Base-by-base conservation (phyloP, 2,329 filamentous ascomycete genomes). In the Hymenoscyphus fraxineus region DNA sequence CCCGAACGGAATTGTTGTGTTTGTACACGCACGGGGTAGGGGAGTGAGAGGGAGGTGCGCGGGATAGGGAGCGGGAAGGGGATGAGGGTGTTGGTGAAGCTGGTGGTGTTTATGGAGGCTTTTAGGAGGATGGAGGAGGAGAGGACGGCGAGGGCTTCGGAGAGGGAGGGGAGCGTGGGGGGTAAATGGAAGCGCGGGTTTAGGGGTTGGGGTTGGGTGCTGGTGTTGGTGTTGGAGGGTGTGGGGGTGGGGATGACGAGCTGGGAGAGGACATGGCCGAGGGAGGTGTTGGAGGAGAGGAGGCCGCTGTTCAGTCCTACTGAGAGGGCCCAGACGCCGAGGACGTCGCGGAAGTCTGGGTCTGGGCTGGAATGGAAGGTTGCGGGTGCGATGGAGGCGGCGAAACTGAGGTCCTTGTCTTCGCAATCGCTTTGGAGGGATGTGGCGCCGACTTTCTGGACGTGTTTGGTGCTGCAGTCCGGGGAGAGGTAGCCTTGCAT, bases 111-210 rank as follows among this genome's bases (percentile, higher is more conserved):
- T 55, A 64, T 62, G 32, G 63, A 58, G 27, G 40, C 35, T 55
- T 64, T 64, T 7, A 64, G 51, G 41, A 64, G 63, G 40, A 64
- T 59, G 19, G 63, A 64, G 22, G 51, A 56, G n/a, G 63, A 61
- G 35, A 61, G 55, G 15, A 61, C 63, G 13, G 63, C 59, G 3
- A 64, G 63, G 6, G 59, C 63, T 51, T 64, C 63, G 0, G 63
- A 58, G 12, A 64, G n/a, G 5, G 63, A 61, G 3, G 63, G 63
- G 54, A 64, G 15, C 12, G 55, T 56, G 10, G 59, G 41, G n/a
- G 63, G 3, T n/a, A n/a, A n/a, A n/a, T 31, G 55, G n/a, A 19
- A 19, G 1, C 10, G 27, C 0, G n/a, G 63, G 47, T 47, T 57
- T 38, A 16, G n/a, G n/a, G n/a, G n/a, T n/a, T n/a, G n/a, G n/a